Conservation (phyloP, 495 filamentous ascomycete genomes). For the Usnea hakonensis region DNA sequence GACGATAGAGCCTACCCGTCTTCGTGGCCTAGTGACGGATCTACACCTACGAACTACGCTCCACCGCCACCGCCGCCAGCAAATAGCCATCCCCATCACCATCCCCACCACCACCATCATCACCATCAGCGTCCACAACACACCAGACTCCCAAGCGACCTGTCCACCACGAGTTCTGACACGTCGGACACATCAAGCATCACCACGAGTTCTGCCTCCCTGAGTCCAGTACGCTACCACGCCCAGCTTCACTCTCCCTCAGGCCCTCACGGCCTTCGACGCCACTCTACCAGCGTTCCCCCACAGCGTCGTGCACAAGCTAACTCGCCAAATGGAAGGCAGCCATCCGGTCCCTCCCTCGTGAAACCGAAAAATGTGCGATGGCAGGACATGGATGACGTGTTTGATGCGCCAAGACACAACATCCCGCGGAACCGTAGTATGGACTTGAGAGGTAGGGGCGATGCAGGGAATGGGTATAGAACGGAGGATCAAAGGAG, state of each 20-base stretch:
- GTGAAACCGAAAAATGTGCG: conserved; percentile 7
- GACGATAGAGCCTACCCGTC: conserved; percentile 1
- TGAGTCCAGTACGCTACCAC: conserved; percentile 20
- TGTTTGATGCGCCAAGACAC: conserved; percentile 2
- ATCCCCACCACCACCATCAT: conserved; percentile 12
- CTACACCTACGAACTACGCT: not conserved
- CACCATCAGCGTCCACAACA: conserved; percentile 7
- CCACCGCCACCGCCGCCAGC: not conserved
- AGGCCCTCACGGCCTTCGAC: not conserved
- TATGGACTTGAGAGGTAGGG: not conserved
- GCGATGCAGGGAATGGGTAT: not conserved
- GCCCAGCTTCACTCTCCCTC: conserved; percentile 5
- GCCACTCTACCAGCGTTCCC: conserved; percentile 5
- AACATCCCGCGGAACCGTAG: conserved; percentile 3
- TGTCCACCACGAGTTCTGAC: conserved; percentile 18
- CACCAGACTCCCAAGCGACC: conserved; percentile 13
- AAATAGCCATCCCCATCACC: conserved; percentile 5
- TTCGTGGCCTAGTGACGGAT: conserved; percentile 8
- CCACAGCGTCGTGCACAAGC: conserved; percentile 8
- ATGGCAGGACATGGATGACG: conserved; percentile 12
- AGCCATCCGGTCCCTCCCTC: not conserved
- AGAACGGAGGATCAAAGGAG: conserved; percentile 7
- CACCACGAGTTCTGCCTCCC: conserved; percentile 15
- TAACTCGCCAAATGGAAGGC: not conserved
- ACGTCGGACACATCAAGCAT: conserved; percentile 18